phyloP scores from a whole-genome alignment of 805 yeast genomes.

The Limtongozyma cylindracea region DNA sequence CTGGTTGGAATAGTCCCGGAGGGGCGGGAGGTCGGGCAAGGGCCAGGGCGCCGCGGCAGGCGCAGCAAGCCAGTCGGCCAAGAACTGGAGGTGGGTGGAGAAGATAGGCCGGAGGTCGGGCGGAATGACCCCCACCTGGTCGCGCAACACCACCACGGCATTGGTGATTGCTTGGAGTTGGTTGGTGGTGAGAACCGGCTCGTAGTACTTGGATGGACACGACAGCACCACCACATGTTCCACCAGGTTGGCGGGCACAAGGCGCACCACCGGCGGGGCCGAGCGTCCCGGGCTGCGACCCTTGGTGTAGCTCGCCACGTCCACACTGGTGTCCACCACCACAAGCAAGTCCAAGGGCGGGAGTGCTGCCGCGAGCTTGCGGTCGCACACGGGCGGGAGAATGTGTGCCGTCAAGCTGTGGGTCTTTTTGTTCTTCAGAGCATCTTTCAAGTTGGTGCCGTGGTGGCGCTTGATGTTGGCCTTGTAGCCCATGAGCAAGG shows the following conservation, averaged over 20 bases:
- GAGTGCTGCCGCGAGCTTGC: constrained; percentile 3
- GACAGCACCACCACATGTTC: constrained; percentile 51
- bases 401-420: constrained; percentile 2
- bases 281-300: constrained; percentile 8
- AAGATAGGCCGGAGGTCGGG: constrained; percentile 40
- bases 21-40: constrained; percentile 41
- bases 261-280: constrained; percentile 20
- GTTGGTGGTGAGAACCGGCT: constrained; percentile 51
- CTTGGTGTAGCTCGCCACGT: constrained; percentile 10
- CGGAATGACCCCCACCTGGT: constrained; percentile 60
- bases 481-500: constrained; percentile 33
- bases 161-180: too few species aligned
- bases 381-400: constrained; percentile 15
- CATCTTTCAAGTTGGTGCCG: constrained; percentile 32
- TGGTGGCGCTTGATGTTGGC: constrained; percentile 25
- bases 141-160: constrained; percentile 63
- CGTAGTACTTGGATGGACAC: constrained; percentile 12
- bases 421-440: constrained; percentile 6
- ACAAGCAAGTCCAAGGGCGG: constrained; percentile 30
- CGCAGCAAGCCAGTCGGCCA: constrained; percentile 25
- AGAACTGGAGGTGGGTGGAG: constrained; percentile 45
- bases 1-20: constrained; percentile 33
- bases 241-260: constrained; percentile 57
- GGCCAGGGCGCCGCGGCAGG: constrained; percentile 57
- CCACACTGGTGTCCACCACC: constrained; percentile 37